A percentile compares a stretch with the other conserved stretches of the same genome.
Conservation (phyloP, 805 yeast species). For the Lipomyces japonicus region DNA sequence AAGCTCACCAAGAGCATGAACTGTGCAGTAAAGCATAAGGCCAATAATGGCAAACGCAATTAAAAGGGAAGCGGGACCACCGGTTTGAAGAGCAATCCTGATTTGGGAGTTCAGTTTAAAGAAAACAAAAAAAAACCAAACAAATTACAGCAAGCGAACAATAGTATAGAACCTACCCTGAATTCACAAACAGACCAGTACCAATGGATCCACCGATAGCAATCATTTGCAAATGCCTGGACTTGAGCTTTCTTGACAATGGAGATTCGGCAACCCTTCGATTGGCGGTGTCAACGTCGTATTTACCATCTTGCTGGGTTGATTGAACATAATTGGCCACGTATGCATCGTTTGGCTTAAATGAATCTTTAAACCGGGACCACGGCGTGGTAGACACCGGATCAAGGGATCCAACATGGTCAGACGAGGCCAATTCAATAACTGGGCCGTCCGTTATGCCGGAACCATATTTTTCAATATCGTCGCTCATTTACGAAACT, state of each 20-base stretch:
- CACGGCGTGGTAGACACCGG: slow-evolving; percentile 11
- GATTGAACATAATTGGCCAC: slow-evolving; percentile 10
- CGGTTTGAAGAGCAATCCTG: slow-evolving; percentile 42
- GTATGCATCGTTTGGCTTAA: slow-evolving; percentile 26
- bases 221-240: slow-evolving; percentile 51
- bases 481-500: too few relatives aligned
- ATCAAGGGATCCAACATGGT: too few relatives aligned
- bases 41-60: slow-evolving; percentile 51
- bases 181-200: slow-evolving; percentile 55
- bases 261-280: slow-evolving; percentile 50
- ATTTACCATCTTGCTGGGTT: neutral
- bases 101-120: neutral
- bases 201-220: slow-evolving; percentile 86
- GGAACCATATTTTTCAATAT: too few relatives aligned
- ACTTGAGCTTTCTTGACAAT: slow-evolving; percentile 44
- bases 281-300: slow-evolving; percentile 27
- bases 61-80: slow-evolving; percentile 53
- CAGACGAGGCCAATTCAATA: too few relatives aligned
- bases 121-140: neutral
- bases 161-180: slow-evolving; percentile 20
- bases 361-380: slow-evolving; percentile 25
- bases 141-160: too few relatives aligned
- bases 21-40: slow-evolving; percentile 49
- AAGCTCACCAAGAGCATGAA: slow-evolving; percentile 55
- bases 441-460: too few relatives aligned